Conservation (phyloP, 2,329 filamentous ascomycete species). For the Neofusicoccum sp. region DNA sequence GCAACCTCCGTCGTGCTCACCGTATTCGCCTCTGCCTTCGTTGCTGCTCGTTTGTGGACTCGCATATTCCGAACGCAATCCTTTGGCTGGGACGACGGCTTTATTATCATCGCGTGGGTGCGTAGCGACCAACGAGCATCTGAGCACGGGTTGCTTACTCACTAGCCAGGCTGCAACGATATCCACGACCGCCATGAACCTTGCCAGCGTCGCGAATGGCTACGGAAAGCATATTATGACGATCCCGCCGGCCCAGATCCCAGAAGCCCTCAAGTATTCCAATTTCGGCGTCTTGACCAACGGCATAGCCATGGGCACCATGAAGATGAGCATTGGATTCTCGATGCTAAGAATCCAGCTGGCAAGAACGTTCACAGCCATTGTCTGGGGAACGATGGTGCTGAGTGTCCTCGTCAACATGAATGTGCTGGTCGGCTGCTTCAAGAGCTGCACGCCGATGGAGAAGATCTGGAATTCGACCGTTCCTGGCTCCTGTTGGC, state of each 20-base stretch:
- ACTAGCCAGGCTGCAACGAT: background rate
- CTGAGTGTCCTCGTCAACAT: slow-evolving; percentile 32
- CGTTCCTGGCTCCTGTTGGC: slow-evolving; percentile 30
- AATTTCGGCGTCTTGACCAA: slow-evolving; percentile 26
- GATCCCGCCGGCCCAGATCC: background rate
- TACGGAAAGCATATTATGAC: slow-evolving; percentile 1
- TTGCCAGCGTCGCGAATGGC: background rate
- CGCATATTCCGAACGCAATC: slow-evolving; percentile 4
- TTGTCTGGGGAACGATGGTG: slow-evolving; percentile 31
- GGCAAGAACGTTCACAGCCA: slow-evolving; percentile 27
- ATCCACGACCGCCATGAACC: background rate
- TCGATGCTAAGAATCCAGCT: slow-evolving; percentile 33
- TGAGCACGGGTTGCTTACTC: background rate
- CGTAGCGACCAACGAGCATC: background rate
- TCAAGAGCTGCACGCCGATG: slow-evolving; percentile 31
- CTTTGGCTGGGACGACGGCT: slow-evolving; percentile 14
- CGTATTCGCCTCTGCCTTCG: slow-evolving; percentile 4
- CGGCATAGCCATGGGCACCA: slow-evolving; percentile 29
- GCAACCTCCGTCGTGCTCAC: background rate
- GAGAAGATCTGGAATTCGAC: slow-evolving; percentile 33
- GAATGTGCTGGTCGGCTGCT: slow-evolving; percentile 26
- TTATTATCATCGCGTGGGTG: slow-evolving; percentile 6
- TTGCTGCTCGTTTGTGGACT: background rate
- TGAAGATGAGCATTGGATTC: slow-evolving; percentile 34
- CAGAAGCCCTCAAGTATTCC: slow-evolving; percentile 1